phyloP scores from a whole-genome alignment of 176 grass and related monocot genomes.

The Rhynchospora breviuscula region DNA sequence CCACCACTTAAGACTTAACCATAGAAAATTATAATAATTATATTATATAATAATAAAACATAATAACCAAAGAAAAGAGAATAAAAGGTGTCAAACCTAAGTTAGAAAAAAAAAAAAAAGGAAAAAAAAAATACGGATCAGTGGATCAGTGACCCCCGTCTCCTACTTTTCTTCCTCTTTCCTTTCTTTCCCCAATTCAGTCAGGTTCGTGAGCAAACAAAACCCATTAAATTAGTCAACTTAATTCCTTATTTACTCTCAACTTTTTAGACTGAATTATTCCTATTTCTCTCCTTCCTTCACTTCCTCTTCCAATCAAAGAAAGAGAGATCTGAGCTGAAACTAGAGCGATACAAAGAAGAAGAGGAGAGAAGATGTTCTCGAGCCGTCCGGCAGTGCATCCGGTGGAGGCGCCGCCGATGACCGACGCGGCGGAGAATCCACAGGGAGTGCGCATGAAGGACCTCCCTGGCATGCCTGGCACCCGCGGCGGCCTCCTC shows the following conservation, averaged over 20 bases:
- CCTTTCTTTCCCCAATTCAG: slow-evolving; percentile 2
- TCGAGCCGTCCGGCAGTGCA: slow-evolving; percentile 80
- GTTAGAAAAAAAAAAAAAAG: background rate
- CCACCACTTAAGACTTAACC: slow-evolving; percentile 3
- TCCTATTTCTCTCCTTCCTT: background rate
- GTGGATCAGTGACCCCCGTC: background rate
- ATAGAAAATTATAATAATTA: background rate
- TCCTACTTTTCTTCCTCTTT: background rate
- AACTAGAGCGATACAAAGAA: background rate
- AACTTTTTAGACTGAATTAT: background rate
- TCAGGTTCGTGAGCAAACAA: background rate
- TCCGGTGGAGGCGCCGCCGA: slow-evolving; percentile 79
- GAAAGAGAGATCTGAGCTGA: background rate
- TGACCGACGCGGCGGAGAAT: slow-evolving; percentile 51
- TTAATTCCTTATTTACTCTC: background rate
- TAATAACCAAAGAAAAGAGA: background rate
- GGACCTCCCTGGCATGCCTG: slow-evolving; percentile 74
- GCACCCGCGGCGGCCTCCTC: slow-evolving; percentile 46
- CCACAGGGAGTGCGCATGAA: slow-evolving; percentile 61
- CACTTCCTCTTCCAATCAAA: background rate
- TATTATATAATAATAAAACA: background rate
- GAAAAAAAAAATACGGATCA: too few species aligned
- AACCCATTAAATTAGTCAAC: slow-evolving; percentile 13
- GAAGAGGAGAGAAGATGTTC: slow-evolving; percentile 42
- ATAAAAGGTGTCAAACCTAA: background rate